Evolutionary conservation across 2,329 filamentous ascomycete genomes (phyloP).

Genomic region (Xenosphaeropsis pyriputrescens): DNA sequence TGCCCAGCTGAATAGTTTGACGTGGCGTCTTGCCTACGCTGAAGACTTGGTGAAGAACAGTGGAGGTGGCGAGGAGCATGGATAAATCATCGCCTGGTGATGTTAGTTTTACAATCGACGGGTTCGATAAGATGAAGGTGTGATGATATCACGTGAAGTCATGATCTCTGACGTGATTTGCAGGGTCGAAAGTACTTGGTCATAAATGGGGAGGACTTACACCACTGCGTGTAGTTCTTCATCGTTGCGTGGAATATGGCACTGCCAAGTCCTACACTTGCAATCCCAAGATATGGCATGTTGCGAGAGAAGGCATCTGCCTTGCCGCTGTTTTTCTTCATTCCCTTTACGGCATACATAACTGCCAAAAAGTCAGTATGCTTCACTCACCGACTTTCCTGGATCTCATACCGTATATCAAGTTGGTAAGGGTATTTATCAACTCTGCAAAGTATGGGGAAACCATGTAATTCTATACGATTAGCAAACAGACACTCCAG

Average conservation of each 20-base stretch:
- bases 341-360: constrained; percentile 14
- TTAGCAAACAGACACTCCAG: too few relatives aligned
- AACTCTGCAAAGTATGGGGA: constrained; percentile 32
- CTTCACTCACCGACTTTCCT: not conserved
- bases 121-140: constrained; percentile 24
- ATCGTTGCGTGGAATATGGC: constrained; percentile 26
- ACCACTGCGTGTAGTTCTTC: constrained; percentile 30
- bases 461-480: constrained; percentile 30
- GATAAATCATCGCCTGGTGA: constrained; percentile 35
- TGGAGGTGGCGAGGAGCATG: constrained; percentile 37
- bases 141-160: constrained; percentile 10
- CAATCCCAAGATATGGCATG: constrained; percentile 25
- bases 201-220: constrained; percentile 11
- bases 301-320: constrained; percentile 15
- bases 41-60: constrained; percentile 33
- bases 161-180: not conserved
- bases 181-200: not conserved
- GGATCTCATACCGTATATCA: constrained; percentile 24
- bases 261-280: constrained; percentile 24
- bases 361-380: too few relatives aligned
- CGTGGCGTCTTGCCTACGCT: constrained; percentile 26
- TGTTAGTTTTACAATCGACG: constrained; percentile 15
- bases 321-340: constrained; percentile 12
- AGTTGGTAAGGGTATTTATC: constrained; percentile 31
- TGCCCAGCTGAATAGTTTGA: constrained; percentile 22